phyloP scores from a whole-genome alignment of 495 filamentous ascomycete genomes.

The Podospora bellae-mahoneyi region DNA sequence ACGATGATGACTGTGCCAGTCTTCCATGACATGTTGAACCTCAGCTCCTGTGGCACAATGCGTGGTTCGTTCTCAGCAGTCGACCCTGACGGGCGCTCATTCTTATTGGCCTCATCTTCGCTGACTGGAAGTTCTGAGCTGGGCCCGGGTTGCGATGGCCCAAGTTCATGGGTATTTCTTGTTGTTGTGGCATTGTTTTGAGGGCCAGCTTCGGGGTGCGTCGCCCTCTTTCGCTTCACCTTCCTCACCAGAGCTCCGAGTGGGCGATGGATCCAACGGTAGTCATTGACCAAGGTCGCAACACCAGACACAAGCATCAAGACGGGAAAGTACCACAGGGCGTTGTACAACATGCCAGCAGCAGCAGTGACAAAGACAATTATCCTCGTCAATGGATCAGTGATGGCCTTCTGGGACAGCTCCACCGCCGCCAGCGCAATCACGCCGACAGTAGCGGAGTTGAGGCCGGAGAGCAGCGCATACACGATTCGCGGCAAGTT shows the following conservation, averaged over 20 bases:
- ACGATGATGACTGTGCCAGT: constrained; percentile 47
- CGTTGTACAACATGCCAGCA: constrained; percentile 71
- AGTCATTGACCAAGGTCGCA: constrained; percentile 60
- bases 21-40: constrained; percentile 45
- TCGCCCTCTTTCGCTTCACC: constrained; percentile 1
- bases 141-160: not conserved
- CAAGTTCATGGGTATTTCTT: not conserved
- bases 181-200: not conserved
- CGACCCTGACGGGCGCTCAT: constrained; percentile 4
- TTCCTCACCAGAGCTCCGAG: constrained; percentile 12
- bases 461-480: constrained; percentile 73
- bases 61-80: constrained; percentile 35
- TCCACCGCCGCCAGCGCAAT: constrained; percentile 75
- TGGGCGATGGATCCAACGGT: constrained; percentile 45
- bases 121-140: constrained; percentile 18
- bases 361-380: constrained; percentile 66
- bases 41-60: constrained; percentile 39
- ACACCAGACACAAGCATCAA: constrained; percentile 60
- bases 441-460: constrained; percentile 74
- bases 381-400: constrained; percentile 64
- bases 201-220: constrained; percentile 7
- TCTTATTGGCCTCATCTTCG: constrained; percentile 13
- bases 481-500: constrained; percentile 65
- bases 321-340: constrained; percentile 79
- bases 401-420: constrained; percentile 71